These are phyloP conservation scores for Phytophthora agathidicida DNA, from an alignment of 352 stramenopile species.

Conservation along the genomic window DNA sequence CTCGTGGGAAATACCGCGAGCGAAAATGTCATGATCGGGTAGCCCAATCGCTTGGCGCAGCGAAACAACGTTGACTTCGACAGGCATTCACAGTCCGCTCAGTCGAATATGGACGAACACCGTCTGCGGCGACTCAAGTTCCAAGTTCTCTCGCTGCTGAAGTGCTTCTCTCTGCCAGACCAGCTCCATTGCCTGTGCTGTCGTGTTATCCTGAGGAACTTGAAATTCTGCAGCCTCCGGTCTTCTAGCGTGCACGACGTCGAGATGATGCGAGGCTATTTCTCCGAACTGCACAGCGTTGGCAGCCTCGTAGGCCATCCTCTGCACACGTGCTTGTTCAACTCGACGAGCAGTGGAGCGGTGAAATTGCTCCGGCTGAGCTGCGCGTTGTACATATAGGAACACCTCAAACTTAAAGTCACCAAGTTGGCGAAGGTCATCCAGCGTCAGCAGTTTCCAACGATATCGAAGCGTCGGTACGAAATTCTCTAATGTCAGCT, in stretches of 20 bases:
- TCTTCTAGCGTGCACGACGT: not conserved
- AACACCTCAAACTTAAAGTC: conserved; percentile 6
- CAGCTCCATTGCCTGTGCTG: conserved; percentile 2
- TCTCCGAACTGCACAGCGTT: not conserved
- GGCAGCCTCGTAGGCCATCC: not conserved
- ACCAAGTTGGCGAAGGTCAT: not conserved
- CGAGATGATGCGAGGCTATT: not conserved
- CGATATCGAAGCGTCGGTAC: not conserved
- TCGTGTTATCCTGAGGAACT: conserved; percentile 4
- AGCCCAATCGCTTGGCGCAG: conserved; percentile 1
- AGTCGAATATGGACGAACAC: not conserved
- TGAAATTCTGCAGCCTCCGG: not conserved
- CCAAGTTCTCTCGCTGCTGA: not conserved
- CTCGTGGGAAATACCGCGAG: not conserved
- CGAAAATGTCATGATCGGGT: conserved; percentile 9
- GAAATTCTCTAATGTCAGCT: not conserved
- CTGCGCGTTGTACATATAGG: not conserved
- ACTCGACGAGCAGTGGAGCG: not conserved
- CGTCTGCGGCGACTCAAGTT: not conserved
- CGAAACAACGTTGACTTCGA: conserved; percentile 3
- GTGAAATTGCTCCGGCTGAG: conserved; percentile 2
- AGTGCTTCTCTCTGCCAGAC: not conserved
- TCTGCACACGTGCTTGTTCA: not conserved
- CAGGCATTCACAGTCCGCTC: conserved; percentile 7
- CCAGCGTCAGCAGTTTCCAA: not conserved